Percentiles rank a stretch among this genome's conserved stretches.
Conservation (phyloP, 106 monocot species). For the Triglochin maritima region DNA sequence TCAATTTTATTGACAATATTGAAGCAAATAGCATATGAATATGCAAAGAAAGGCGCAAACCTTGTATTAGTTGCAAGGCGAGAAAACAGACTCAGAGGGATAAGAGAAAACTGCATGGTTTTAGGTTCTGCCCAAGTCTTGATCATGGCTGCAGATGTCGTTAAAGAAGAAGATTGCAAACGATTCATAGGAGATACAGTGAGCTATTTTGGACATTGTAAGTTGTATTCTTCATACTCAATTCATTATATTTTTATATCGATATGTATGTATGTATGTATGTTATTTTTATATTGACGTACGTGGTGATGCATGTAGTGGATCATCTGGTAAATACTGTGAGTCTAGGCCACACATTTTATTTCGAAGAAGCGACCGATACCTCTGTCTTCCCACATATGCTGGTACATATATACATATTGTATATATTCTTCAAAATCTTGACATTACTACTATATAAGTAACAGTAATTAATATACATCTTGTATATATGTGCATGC, state of each 20-base stretch:
- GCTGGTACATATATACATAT: background rate
- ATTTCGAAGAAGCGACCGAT: constrained; percentile 14
- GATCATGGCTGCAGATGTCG: constrained; percentile 74
- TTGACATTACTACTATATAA: too few species aligned
- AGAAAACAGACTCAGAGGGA: constrained; percentile 46
- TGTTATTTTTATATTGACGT: too few species aligned
- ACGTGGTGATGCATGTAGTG: too few species aligned
- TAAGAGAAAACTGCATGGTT: constrained; percentile 47
- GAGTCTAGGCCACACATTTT: constrained; percentile 15
- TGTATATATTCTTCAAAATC: too few species aligned
- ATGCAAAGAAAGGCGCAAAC: constrained; percentile 29
- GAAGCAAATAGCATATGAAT: background rate
- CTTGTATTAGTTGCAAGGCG: constrained; percentile 56
- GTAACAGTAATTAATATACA: too few species aligned
- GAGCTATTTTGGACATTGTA: constrained; percentile 57
- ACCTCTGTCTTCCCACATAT: constrained; percentile 15
- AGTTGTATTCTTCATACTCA: too few species aligned
- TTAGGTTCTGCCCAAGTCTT: constrained; percentile 48
- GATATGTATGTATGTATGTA: too few species aligned
- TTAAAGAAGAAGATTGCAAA: constrained; percentile 77
- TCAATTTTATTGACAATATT: too few species aligned
- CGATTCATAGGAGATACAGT: constrained; percentile 56
- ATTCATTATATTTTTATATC: too few species aligned
- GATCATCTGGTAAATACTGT: constrained; percentile 14
- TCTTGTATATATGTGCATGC: too few species aligned